phyloP scores from a whole-genome alignment of 768 basidiomycete species.

The Melanogaster broomeanus region DNA sequence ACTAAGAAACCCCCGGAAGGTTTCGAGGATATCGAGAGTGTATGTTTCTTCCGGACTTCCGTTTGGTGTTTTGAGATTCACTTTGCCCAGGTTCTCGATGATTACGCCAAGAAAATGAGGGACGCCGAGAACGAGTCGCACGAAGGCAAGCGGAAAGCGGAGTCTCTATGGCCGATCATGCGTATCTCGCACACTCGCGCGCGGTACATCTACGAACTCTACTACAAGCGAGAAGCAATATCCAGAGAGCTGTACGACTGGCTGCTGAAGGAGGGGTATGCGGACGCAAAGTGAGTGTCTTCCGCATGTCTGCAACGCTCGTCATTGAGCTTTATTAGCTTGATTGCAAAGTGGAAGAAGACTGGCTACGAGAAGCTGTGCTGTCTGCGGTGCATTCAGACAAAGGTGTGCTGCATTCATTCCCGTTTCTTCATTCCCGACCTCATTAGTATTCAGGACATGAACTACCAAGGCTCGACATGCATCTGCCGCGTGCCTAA shows the following conservation, averaged over 20 bases:
- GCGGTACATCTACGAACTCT: constrained; percentile 96
- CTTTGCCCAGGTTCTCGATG: constrained; percentile 78
- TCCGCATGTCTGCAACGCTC: constrained; percentile 1
- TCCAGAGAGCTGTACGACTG: constrained; percentile 94
- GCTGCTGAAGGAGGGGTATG: constrained; percentile 96
- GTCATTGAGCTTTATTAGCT: constrained; percentile 43
- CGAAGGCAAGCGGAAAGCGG: constrained; percentile 95
- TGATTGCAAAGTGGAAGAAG: constrained; percentile 99
- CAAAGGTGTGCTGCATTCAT: constrained; percentile 52
- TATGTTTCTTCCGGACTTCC: constrained; percentile 32
- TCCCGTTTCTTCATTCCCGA: constrained; percentile 2
- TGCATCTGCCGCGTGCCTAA: constrained; percentile 98
- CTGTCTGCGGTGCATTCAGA: constrained; percentile 96
- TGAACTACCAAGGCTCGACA: constrained; percentile 99
- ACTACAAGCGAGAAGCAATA: constrained; percentile 97
- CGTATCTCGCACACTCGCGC: constrained; percentile 95
- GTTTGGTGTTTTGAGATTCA: constrained; percentile 10
- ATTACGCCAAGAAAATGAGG: constrained; percentile 99
- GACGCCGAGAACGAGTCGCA: constrained; percentile 99
- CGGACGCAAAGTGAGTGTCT: constrained; percentile 83
- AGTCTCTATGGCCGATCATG: constrained; percentile 98
- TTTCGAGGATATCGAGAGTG: constrained; percentile 89
- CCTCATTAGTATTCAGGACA: constrained; percentile 61
- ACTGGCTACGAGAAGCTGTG: constrained; percentile 97
- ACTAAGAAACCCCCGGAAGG: constrained; percentile 96